Evolutionary conservation across 1,284 basidiomycete genomes (phyloP).

Genomic region (Blastosporella zonata): DNA sequence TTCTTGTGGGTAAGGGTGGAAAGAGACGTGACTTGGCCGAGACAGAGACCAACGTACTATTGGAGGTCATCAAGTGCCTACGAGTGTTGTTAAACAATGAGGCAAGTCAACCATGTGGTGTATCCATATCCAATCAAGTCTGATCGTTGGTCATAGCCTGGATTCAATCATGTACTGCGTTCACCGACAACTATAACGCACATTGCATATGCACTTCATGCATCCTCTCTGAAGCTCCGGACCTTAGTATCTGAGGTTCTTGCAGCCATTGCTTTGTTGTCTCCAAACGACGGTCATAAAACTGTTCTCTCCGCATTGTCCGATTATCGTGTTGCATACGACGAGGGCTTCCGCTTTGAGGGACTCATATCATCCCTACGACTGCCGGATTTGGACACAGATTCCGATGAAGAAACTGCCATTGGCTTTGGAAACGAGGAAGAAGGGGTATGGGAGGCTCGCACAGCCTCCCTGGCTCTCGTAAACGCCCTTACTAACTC

Average conservation of each 20-base stretch:
- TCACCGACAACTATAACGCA: constrained; percentile 70
- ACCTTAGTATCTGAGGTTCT: constrained; percentile 76
- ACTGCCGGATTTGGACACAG: constrained; percentile 42
- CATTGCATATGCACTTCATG: constrained; percentile 70
- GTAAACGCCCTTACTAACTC: constrained; percentile 81
- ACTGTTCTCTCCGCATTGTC: constrained; percentile 77
- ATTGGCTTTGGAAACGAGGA: constrained; percentile 48
- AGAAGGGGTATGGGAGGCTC: constrained; percentile 78
- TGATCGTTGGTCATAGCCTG: constrained; percentile 42
- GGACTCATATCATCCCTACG: constrained; percentile 66
- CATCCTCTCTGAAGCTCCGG: constrained; percentile 68
- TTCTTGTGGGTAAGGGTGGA: constrained; percentile 60
- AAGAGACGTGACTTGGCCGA: constrained; percentile 60
- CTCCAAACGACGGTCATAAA: constrained; percentile 67
- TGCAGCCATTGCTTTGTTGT: constrained; percentile 80
- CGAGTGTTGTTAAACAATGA: constrained; percentile 84
- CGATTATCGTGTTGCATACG: constrained; percentile 71
- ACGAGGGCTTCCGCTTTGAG: constrained; percentile 80
- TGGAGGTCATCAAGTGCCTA: constrained; percentile 79
- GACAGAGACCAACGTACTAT: constrained; percentile 62
- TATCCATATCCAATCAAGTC: background rate
- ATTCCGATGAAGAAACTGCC: constrained; percentile 33
- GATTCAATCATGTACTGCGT: constrained; percentile 69
- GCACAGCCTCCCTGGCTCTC: constrained; percentile 73
- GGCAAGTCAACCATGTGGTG: constrained; percentile 41